phyloP scores from a whole-genome alignment of 768 basidiomycete genomes.

The Podaxis mareebaensis region DNA sequence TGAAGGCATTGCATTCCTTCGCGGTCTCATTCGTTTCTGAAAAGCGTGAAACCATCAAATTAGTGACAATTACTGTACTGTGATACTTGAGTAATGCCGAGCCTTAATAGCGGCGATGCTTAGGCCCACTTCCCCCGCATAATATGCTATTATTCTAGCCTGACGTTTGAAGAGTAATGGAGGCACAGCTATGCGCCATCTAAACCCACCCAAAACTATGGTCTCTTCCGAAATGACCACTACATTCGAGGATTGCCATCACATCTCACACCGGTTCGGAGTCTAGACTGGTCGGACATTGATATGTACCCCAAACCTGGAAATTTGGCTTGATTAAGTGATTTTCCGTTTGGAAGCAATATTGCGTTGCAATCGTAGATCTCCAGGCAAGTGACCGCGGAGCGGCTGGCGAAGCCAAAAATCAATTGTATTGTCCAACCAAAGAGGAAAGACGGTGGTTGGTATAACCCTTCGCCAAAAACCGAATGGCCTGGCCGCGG shows the following conservation, averaged over 20 bases:
- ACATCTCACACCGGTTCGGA: constrained; percentile 3
- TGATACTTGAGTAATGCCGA: background rate
- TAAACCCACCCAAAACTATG: background rate
- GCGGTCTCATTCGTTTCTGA: background rate
- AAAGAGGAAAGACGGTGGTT: background rate
- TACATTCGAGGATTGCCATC: background rate
- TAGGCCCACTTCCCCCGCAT: background rate
- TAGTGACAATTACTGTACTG: background rate
- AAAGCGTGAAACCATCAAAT: background rate
- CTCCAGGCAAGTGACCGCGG: constrained; percentile 13
- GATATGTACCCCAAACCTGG: constrained; percentile 1
- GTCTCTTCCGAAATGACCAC: background rate
- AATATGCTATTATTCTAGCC: background rate
- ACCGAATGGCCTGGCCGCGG: background rate
- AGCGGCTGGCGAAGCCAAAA: constrained; percentile 13
- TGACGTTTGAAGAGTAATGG: background rate
- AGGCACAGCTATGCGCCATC: background rate
- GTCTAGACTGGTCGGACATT: background rate
- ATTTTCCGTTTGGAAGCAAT: constrained; percentile 9
- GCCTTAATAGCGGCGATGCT: background rate
- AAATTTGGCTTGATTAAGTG: constrained; percentile 2
- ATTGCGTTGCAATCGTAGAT: constrained; percentile 16
- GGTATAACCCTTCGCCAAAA: background rate
- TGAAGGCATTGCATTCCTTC: background rate
- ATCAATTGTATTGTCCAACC: constrained; percentile 10